Percentiles rank a stretch among this genome's conserved stretches.
Conservation (phyloP, 106 monocot species). For the Acorus calamus region DNA sequence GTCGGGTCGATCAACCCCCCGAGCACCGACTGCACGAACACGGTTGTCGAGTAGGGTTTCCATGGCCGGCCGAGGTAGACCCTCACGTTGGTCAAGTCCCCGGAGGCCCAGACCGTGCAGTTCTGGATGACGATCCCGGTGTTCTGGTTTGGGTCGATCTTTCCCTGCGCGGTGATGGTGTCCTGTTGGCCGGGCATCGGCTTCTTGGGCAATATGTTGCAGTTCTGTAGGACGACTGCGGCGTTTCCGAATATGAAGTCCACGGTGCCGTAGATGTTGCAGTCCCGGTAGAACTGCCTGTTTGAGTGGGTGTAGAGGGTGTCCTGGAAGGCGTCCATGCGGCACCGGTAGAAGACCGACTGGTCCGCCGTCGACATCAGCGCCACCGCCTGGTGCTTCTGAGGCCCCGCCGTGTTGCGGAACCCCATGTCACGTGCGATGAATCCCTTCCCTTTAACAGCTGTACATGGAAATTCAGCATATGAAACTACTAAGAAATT, state of each 20-base stretch:
- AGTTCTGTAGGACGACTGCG: slow-evolving; percentile 1
- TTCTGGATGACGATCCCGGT: slow-evolving; percentile 7
- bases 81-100: neutral
- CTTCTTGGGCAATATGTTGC: slow-evolving; percentile 4
- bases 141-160: slow-evolving; percentile 2
- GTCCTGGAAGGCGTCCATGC: slow-evolving; percentile 69
- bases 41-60: slow-evolving; percentile 13
- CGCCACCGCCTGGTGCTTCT: slow-evolving; percentile 67
- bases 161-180: slow-evolving; percentile 7
- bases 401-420: slow-evolving; percentile 62
- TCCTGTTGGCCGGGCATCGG: neutral
- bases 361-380: slow-evolving; percentile 44
- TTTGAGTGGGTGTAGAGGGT: slow-evolving; percentile 55
- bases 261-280: slow-evolving; percentile 7
- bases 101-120: neutral
- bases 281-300: slow-evolving; percentile 9
- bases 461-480: slow-evolving; percentile 5
- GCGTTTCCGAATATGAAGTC: slow-evolving; percentile 15
- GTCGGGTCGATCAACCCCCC: slow-evolving; percentile 1
- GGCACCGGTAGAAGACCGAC: slow-evolving; percentile 57
- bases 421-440: slow-evolving; percentile 43
- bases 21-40: slow-evolving; percentile 7
- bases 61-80: slow-evolving; percentile 14
- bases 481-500: too few relatives aligned
- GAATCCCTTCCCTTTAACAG: slow-evolving; percentile 45